These are phyloP conservation scores for Microcos paniculata DNA, from an alignment of 345 rosid genomes.

Conservation along the genomic window DNA sequence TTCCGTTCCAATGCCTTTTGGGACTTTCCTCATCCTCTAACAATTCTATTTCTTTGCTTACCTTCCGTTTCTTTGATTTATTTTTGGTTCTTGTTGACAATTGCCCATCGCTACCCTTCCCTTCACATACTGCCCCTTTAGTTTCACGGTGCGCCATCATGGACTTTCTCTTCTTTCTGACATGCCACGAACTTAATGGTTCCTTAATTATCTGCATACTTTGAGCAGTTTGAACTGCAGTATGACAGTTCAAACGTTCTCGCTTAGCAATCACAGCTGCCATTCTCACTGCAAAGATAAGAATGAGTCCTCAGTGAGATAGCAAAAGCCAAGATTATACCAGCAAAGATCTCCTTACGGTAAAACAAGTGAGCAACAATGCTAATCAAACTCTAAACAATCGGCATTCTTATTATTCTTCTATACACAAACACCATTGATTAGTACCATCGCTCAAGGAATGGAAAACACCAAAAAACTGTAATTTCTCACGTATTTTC, in stretches of 20 bases:
- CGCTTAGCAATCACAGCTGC: conserved; percentile 31
- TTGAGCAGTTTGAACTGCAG: too few relatives aligned
- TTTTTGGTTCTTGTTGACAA: background rate
- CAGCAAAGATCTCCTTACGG: background rate
- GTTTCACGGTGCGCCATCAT: background rate
- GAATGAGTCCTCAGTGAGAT: background rate
- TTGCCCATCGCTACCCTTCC: background rate
- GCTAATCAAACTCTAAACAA: background rate
- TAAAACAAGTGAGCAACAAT: background rate
- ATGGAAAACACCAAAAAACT: background rate
- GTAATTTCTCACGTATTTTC: background rate
- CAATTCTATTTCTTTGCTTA: conserved; percentile 7
- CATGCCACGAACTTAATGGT: conserved; percentile 5
- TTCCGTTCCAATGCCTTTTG: conserved; percentile 22
- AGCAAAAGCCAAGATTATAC: background rate
- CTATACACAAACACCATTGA: background rate
- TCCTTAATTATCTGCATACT: conserved; percentile 14
- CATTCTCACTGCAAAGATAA: conserved; percentile 38
- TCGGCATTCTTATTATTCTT: background rate
- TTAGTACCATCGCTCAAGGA: background rate
- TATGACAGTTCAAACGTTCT: conserved; percentile 12
- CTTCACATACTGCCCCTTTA: background rate
- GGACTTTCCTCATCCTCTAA: conserved; percentile 11
- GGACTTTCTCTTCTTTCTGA: conserved; percentile 20
- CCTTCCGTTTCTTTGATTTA: conserved; percentile 21